Conservation (phyloP, 805 yeast genomes). For the Blastobotrys chiropterorum region DNA sequence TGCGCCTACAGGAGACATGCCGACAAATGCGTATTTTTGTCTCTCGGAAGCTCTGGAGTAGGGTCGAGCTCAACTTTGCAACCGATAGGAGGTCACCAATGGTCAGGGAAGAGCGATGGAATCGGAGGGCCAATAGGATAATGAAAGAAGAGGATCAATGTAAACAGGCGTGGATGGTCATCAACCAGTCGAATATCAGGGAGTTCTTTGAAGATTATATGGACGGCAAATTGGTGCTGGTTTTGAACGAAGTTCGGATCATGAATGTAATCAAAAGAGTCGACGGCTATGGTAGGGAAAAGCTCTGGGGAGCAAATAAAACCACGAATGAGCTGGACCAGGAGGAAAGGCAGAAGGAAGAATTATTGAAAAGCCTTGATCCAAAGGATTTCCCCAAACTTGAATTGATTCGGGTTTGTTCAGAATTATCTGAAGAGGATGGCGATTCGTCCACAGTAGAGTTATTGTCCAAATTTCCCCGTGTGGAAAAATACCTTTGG, state of each 20-base stretch:
- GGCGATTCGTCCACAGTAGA: not conserved
- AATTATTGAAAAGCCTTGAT: not conserved
- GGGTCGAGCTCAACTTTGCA: conserved; percentile 7
- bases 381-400: conserved; percentile 7
- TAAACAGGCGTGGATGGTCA: conserved; percentile 7
- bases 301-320: not conserved
- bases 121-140: not conserved
- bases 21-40: conserved; percentile 1
- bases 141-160: not conserved
- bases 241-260: conserved; percentile 4
- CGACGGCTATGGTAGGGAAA: not conserved
- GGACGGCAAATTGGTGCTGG: conserved; percentile 1
- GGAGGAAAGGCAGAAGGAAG: not conserved
- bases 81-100: not conserved
- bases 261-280: conserved; percentile 5
- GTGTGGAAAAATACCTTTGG: conserved; percentile 9
- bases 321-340: not conserved
- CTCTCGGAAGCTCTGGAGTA: conserved; percentile 5
- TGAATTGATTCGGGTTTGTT: conserved; percentile 3
- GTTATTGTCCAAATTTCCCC: not conserved
- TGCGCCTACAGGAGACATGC: conserved; percentile 4
- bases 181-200: not conserved
- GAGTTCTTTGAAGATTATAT: conserved; percentile 6
- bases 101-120: conserved; percentile 6
- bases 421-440: not conserved